Conservation (phyloP, 129 eudicot species). For the Cynara cardunculus region DNA sequence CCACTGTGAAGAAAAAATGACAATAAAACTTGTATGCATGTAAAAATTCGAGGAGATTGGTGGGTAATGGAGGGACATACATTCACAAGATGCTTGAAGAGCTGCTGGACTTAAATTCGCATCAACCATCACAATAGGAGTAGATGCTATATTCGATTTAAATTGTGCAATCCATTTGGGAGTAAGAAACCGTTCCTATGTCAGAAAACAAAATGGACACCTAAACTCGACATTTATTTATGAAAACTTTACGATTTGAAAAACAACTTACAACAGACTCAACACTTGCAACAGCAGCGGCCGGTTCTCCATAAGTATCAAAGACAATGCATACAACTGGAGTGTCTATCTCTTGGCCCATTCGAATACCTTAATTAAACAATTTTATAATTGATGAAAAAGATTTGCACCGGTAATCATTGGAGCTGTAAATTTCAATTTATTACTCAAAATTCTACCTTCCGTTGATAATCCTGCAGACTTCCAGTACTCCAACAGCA, state of each 20-base stretch:
- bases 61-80: slow-evolving; percentile 30
- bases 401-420: neutral
- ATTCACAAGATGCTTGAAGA: slow-evolving; percentile 62
- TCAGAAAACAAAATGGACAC: slow-evolving; percentile 14
- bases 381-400: neutral
- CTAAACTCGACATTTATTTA: neutral
- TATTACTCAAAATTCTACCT: slow-evolving; percentile 37
- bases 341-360: slow-evolving; percentile 55
- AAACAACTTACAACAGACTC: slow-evolving; percentile 62
- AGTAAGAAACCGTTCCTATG: slow-evolving; percentile 74
- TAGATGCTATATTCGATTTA: slow-evolving; percentile 37
- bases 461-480: slow-evolving; percentile 58
- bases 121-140: slow-evolving; percentile 88
- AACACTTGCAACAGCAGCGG: slow-evolving; percentile 94
- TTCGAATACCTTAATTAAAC: slow-evolving; percentile 58
- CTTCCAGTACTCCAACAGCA: slow-evolving; percentile 77
- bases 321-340: slow-evolving; percentile 74
- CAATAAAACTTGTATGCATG: neutral
- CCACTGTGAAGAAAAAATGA: slow-evolving; percentile 47
- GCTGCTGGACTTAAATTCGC: slow-evolving; percentile 77
- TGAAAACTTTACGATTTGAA: neutral
- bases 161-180: slow-evolving; percentile 77
- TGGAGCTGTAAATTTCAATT: slow-evolving; percentile 6
- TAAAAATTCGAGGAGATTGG: neutral
- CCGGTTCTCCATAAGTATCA: slow-evolving; percentile 74